phyloP scores from a whole-genome alignment of 352 stramenopile genomes.

The Pythium sp. region DNA sequence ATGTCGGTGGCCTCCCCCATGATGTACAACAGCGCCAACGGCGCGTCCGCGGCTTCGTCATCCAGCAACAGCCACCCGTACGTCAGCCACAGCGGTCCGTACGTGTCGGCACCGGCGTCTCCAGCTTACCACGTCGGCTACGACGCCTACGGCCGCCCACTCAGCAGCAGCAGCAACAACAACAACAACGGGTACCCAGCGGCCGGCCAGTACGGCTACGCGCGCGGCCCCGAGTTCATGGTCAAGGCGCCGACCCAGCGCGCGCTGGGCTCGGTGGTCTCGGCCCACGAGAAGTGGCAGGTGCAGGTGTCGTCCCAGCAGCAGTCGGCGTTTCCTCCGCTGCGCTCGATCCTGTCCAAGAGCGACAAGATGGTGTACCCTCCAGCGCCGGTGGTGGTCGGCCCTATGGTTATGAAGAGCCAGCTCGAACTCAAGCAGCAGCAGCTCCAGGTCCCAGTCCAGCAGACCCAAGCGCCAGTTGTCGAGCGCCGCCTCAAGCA shows the following conservation, averaged over 20 bases:
- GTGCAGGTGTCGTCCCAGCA: constrained; percentile 7
- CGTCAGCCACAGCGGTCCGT: neutral
- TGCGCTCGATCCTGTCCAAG: constrained; percentile 21
- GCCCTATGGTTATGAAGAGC: constrained; percentile 28
- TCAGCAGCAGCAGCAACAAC: neutral
- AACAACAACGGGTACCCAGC: constrained; percentile 6
- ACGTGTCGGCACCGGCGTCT: constrained; percentile 1
- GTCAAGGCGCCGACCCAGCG: constrained; percentile 2
- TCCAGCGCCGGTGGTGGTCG: neutral
- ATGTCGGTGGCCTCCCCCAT: constrained; percentile 5
- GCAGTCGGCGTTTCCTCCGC: constrained; percentile 11
- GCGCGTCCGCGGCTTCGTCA: neutral
- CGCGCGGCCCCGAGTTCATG: neutral
- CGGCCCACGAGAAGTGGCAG: constrained; percentile 19
- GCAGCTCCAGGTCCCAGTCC: neutral
- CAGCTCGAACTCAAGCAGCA: neutral
- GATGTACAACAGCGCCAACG: neutral
- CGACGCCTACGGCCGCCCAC: constrained; percentile 17
- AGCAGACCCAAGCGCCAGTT: constrained; percentile 11
- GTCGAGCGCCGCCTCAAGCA: constrained; percentile 7
- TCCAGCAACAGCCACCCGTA: constrained; percentile 1
- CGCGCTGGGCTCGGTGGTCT: constrained; percentile 10
- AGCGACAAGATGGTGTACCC: constrained; percentile 10
- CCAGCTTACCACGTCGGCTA: constrained; percentile 9
- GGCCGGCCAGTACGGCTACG: constrained; percentile 1